Evolutionary conservation across 352 stramenopile species (phyloP).

Genomic region (Aphanomyces euteiches): DNA sequence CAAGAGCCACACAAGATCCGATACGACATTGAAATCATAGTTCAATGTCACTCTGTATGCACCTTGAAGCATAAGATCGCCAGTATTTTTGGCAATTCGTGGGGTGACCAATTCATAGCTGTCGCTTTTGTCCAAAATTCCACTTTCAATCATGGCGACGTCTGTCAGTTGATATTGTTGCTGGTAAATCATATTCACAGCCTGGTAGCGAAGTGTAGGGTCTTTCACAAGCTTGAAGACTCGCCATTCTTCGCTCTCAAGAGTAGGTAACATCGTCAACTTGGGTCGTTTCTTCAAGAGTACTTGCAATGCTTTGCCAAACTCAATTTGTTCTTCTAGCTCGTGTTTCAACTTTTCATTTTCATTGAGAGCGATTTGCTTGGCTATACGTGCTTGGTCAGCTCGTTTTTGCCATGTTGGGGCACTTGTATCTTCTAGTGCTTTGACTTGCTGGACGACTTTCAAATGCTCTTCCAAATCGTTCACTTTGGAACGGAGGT

Average conservation of each 20-base stretch:
- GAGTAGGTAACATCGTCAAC: slow-evolving; percentile 9
- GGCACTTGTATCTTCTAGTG: neutral
- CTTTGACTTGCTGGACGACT: slow-evolving; percentile 19
- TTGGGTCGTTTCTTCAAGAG: slow-evolving; percentile 27
- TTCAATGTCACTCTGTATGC: slow-evolving; percentile 12
- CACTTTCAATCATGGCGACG: slow-evolving; percentile 8
- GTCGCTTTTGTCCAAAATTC: slow-evolving; percentile 9
- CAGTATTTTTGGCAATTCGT: slow-evolving; percentile 5
- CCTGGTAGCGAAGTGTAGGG: slow-evolving; percentile 1
- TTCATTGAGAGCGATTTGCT: slow-evolving; percentile 17
- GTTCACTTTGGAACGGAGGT: slow-evolving; percentile 20
- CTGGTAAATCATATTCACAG: slow-evolving; percentile 4
- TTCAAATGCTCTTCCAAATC: slow-evolving; percentile 23
- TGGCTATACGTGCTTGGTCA: slow-evolving; percentile 15
- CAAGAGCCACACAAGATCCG: slow-evolving; percentile 7
- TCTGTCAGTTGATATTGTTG: slow-evolving; percentile 12
- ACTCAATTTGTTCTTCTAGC: slow-evolving; percentile 24
- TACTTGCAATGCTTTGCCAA: slow-evolving; percentile 21
- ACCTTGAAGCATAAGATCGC: slow-evolving; percentile 4
- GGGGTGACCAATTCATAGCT: neutral
- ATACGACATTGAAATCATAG: slow-evolving; percentile 15
- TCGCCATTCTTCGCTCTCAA: slow-evolving; percentile 22
- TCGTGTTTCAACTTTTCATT: slow-evolving; percentile 22
- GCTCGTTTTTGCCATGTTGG: slow-evolving; percentile 22
- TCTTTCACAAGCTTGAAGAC: slow-evolving; percentile 21